Percentiles rank a stretch among this genome's conserved stretches.
Conservation (phyloP, 768 basidiomycete species). For the Panaeolus papilionaceus region DNA sequence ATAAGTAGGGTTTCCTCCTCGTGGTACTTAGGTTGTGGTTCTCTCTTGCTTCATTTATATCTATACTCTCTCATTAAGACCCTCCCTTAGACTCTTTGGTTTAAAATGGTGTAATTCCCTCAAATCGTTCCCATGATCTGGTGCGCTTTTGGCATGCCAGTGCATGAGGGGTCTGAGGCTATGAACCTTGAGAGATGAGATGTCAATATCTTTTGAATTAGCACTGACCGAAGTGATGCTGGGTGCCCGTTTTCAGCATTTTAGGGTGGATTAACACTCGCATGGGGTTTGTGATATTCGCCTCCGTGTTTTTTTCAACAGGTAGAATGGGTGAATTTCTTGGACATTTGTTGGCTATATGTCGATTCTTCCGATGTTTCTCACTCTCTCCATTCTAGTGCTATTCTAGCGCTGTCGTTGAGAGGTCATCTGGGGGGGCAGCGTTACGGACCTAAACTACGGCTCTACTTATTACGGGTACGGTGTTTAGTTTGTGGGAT, state of each 20-base stretch:
- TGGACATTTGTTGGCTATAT: background rate
- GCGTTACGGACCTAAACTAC: background rate
- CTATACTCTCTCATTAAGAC: background rate
- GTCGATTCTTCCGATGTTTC: conserved; percentile 8
- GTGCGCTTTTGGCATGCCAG: background rate
- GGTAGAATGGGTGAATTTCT: background rate
- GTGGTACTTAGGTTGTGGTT: background rate
- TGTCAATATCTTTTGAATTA: background rate
- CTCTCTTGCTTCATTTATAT: background rate
- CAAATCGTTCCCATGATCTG: background rate
- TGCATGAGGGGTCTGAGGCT: background rate
- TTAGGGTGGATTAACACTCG: background rate
- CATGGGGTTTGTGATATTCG: conserved; percentile 4
- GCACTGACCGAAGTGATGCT: background rate
- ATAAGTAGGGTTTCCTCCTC: background rate
- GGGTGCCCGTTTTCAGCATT: background rate
- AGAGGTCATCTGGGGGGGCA: background rate
- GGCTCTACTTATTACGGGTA: background rate
- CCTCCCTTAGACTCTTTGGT: background rate
- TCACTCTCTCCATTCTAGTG: conserved; percentile 13
- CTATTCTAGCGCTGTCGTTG: conserved; percentile 1
- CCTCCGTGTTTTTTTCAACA: background rate
- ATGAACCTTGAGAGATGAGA: background rate
- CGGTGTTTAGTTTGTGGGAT: background rate
- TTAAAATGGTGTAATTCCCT: background rate